Conservation (phyloP, 768 basidiomycete genomes). For the Boletus reticuloceps region DNA sequence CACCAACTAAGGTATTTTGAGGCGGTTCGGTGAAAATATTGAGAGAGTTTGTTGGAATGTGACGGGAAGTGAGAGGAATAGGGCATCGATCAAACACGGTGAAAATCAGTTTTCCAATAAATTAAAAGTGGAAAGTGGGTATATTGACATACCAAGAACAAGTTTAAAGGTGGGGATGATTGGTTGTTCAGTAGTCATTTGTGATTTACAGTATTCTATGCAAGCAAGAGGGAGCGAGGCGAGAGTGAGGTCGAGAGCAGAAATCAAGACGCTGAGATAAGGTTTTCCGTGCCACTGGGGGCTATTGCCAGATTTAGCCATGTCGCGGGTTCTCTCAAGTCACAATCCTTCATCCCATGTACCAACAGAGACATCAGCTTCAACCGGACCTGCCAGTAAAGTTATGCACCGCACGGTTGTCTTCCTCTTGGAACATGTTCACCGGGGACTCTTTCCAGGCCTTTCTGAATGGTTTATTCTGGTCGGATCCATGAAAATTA, state of each 20-base stretch:
- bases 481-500: too few species aligned
- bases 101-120: conserved; percentile 22
- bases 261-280: conserved; percentile 37
- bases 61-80: conserved; percentile 8
- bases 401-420: too few species aligned
- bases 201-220: conserved; percentile 24
- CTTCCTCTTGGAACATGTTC: not conserved
- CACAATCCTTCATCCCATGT: not conserved
- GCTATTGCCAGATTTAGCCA: conserved; percentile 22
- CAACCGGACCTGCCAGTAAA: too few species aligned
- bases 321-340: not conserved
- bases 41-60: conserved; percentile 6
- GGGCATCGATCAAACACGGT: conserved; percentile 53
- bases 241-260: conserved; percentile 27
- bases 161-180: conserved; percentile 97
- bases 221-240: conserved; percentile 12
- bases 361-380: too few species aligned
- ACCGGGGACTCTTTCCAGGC: not conserved
- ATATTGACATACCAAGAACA: conserved; percentile 76
- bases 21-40: not conserved
- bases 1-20: conserved; percentile 62
- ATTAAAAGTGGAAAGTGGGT: not conserved
- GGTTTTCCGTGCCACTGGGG: conserved; percentile 33
- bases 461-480: too few species aligned
- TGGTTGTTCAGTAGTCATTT: conserved; percentile 46